Conservation (phyloP, 169 alveolate genomes). For the Neospora caninum region DNA sequence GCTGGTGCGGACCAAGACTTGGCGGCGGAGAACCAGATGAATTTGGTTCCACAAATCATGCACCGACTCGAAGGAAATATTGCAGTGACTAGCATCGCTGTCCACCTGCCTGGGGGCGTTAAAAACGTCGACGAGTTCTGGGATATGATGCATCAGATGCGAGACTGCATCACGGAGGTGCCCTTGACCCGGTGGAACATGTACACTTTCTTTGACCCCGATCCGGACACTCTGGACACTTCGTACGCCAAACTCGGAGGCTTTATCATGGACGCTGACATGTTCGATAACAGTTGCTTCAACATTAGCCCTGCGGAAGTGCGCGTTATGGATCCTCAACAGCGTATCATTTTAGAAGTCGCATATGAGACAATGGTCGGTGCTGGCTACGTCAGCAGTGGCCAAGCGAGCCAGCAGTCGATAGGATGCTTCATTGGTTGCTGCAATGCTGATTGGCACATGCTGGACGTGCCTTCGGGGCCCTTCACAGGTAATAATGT, state of each 20-base stretch:
- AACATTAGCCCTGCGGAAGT: slow-evolving; percentile 72
- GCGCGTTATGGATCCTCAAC: slow-evolving; percentile 81
- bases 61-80: slow-evolving; percentile 59
- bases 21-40: slow-evolving; percentile 47
- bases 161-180: slow-evolving; percentile 72
- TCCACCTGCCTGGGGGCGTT: slow-evolving; percentile 74
- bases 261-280: slow-evolving; percentile 71
- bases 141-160: slow-evolving; percentile 63
- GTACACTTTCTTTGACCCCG: slow-evolving; percentile 71
- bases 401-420: slow-evolving; percentile 60
- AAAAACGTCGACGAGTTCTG: slow-evolving; percentile 59
- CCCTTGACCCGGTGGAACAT: slow-evolving; percentile 75
- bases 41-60: slow-evolving; percentile 39
- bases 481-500: slow-evolving; percentile 56
- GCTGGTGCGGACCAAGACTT: slow-evolving; percentile 41
- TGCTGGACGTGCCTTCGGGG: slow-evolving; percentile 63
- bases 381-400: slow-evolving; percentile 66
- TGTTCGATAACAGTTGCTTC: slow-evolving; percentile 72
- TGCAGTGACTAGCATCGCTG: slow-evolving; percentile 72
- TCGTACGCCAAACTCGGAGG: slow-evolving; percentile 73
- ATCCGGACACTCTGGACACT: slow-evolving; percentile 72
- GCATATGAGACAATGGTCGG: slow-evolving; percentile 72
- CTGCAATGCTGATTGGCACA: slow-evolving; percentile 77
- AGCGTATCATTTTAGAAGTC: slow-evolving; percentile 79
- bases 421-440: slow-evolving; percentile 77